phyloP scores from a whole-genome alignment of 2,329 filamentous ascomycete genomes.

The Colletotrichum spaethianum region DNA sequence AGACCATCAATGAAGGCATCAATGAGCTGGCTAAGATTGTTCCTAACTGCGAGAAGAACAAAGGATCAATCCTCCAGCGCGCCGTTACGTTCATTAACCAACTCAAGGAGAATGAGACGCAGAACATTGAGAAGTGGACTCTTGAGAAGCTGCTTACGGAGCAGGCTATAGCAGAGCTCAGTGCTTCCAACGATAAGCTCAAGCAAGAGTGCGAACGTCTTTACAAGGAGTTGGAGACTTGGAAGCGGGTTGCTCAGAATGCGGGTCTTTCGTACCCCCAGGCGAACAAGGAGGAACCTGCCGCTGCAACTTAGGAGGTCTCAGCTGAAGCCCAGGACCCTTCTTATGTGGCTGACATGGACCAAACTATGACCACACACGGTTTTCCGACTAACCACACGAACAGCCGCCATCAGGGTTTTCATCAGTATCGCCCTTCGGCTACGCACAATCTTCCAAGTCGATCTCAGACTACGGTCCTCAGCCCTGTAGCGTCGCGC shows the following conservation, averaged over 20 bases:
- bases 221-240: conserved; percentile 83
- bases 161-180: conserved; percentile 90
- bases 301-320: conserved; percentile 38
- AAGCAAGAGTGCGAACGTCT: conserved; percentile 84
- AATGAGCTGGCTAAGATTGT: conserved; percentile 99
- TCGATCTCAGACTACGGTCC: not conserved
- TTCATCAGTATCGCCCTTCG: not conserved
- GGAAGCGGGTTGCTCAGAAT: conserved; percentile 79
- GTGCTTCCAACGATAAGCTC: conserved; percentile 87
- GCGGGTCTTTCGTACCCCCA: conserved; percentile 66
- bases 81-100: conserved; percentile 96
- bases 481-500: not conserved
- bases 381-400: not conserved
- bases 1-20: conserved; percentile 99
- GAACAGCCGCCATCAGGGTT: not conserved
- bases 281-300: conserved; percentile 44
- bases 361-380: no score
- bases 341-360: not conserved
- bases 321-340: conserved; percentile 9
- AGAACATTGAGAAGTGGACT: conserved; percentile 96
- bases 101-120: conserved; percentile 92
- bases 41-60: conserved; percentile 98
- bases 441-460: not conserved
- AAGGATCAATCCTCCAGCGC: conserved; percentile 94
- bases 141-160: conserved; percentile 91